Evolutionary conservation across 2,329 filamentous ascomycete species (phyloP), one percentile per base, ranked within the genome.

Genomic region (Grosmannia penicillata): DNA sequence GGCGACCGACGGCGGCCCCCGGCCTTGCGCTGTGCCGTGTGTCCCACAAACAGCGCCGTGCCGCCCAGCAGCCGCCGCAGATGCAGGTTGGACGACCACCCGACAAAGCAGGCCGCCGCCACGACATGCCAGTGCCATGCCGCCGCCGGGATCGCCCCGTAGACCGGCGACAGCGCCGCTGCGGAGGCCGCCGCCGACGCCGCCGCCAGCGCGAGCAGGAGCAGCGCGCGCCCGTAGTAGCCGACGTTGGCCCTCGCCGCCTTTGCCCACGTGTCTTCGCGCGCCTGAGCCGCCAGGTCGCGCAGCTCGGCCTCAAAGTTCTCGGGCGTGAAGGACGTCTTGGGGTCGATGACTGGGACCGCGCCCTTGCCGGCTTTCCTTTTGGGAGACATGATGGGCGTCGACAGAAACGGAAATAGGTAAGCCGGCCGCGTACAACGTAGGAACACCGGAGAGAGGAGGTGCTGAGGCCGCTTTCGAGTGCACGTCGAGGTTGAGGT

Each of bases 91-190:
- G 70, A 66, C 8, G 82, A 69, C 71, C 83, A 83, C 25, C 84
- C 85, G 14, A 76, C 56, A 44, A 86, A 78, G 43, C 76, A 74
- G 22, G 74, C 76, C 4, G 71, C 61, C 48, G 75, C 75, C 45
- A 85, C 62, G 43, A 76, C 68, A 52, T 72, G 70, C 37, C 67
- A 61, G 55, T 95, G 89, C 56, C 78, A 81, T 47, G 79, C 65
- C 1, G 73, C 70, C 1, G 85, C 67, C 2, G 89, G 82, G 27
- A 93, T 82, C 14, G 78, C 76, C 37, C 91, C 91, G 57, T 93
- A 96, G 10, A 93, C 81, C 2, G 91, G 91, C 17, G 85, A 82
- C 25, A 96, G 66, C 28, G 73, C 78, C 45, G 86, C 66, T 53
- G 84, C 75, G 1, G 82, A 89, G 41, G 80, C 71, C 45, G 77